Conservation (phyloP, 352 stramenopile genomes). For the Phytophthora idaei region DNA sequence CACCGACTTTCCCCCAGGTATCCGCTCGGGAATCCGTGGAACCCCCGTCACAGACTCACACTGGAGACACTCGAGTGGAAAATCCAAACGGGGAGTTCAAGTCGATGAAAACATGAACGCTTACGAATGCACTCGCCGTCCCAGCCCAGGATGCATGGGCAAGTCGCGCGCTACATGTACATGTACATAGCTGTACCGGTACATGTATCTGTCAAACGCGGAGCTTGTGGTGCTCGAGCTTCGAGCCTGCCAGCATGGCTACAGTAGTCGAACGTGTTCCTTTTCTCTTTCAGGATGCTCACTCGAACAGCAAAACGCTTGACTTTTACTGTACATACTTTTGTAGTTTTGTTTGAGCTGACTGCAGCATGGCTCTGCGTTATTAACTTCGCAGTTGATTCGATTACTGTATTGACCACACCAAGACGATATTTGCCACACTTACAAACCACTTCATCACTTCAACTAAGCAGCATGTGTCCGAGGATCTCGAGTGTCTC, state of each 20-base stretch:
- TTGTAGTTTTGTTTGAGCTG: constrained; percentile 10
- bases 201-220: background rate
- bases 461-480: constrained; percentile 43
- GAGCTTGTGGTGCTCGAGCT: constrained; percentile 8
- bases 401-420: constrained; percentile 20
- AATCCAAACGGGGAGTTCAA: constrained; percentile 26
- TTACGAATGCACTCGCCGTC: constrained; percentile 14
- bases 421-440: constrained; percentile 2
- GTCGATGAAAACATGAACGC: constrained; percentile 27
- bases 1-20: constrained; percentile 10
- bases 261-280: background rate
- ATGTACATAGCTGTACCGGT: too few species aligned
- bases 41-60: constrained; percentile 17
- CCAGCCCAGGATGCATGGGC: constrained; percentile 9
- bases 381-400: constrained; percentile 2
- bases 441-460: background rate
- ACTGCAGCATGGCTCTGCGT: background rate
- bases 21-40: constrained; percentile 5
- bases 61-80: constrained; percentile 22
- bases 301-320: constrained; percentile 35
- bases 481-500: constrained; percentile 44
- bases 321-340: background rate
- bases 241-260: background rate
- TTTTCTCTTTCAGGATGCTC: constrained; percentile 14
- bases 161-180: background rate